These are phyloP conservation scores for Penicillium cosmopolitanum DNA, from an alignment of 495 filamentous ascomycete genomes.

Conservation along the genomic window DNA sequence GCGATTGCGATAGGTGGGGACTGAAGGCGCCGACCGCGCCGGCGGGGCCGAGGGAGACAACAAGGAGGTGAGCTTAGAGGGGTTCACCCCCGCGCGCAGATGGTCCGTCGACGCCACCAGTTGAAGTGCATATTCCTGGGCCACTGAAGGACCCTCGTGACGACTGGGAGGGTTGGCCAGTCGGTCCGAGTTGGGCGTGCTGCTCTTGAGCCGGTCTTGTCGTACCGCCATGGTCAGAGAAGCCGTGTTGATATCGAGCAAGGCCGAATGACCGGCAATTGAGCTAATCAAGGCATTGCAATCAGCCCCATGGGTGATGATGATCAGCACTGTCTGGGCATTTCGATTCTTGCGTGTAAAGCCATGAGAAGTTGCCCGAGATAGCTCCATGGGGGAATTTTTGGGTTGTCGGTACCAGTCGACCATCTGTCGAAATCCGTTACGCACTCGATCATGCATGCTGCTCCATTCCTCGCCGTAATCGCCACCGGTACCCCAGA, in stretches of 20 bases:
- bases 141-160: slow-evolving; percentile 38
- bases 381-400: slow-evolving; percentile 43
- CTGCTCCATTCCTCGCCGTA: slow-evolving; percentile 92
- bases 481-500: slow-evolving; percentile 85
- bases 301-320: slow-evolving; percentile 96
- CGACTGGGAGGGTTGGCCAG: slow-evolving; percentile 15
- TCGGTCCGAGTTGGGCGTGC: slow-evolving; percentile 24
- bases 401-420: slow-evolving; percentile 70
- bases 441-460: slow-evolving; percentile 89
- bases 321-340: slow-evolving; percentile 77
- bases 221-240: slow-evolving; percentile 89
- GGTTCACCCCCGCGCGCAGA: slow-evolving; percentile 59
- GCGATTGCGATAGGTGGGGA: slow-evolving; percentile 38
- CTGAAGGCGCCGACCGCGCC: slow-evolving; percentile 26
- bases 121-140: slow-evolving; percentile 75
- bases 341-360: slow-evolving; percentile 59
- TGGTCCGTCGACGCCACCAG: slow-evolving; percentile 81
- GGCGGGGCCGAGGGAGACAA: slow-evolving; percentile 31
- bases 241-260: slow-evolving; percentile 86
- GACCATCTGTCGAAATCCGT: slow-evolving; percentile 74
- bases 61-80: slow-evolving; percentile 32
- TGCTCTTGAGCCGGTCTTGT: slow-evolving; percentile 49
- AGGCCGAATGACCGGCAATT: slow-evolving; percentile 82
- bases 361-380: slow-evolving; percentile 38
- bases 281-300: slow-evolving; percentile 95